phyloP scores from a whole-genome alignment of 2,329 filamentous ascomycete genomes.

The Cadophora gregata region DNA sequence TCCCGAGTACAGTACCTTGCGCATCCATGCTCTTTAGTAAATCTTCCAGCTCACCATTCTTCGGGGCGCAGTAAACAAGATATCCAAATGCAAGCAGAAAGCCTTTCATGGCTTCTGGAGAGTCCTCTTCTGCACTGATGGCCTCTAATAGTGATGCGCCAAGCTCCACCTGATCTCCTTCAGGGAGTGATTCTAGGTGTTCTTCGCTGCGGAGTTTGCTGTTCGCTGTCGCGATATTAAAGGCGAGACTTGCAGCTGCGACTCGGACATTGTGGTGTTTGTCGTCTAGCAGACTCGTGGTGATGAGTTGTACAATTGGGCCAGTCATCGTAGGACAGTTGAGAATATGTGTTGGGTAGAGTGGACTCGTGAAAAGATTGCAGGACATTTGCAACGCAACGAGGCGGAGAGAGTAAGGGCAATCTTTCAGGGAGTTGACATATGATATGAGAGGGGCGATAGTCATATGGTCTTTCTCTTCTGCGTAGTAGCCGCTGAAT shows the following conservation, averaged over 20 bases:
- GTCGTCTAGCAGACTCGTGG: slow-evolving; percentile 79
- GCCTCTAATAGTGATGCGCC: slow-evolving; percentile 82
- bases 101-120: slow-evolving; percentile 77
- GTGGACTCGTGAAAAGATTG: slow-evolving; percentile 79
- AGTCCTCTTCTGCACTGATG: slow-evolving; percentile 61
- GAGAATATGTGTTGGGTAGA: slow-evolving; percentile 72
- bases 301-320: slow-evolving; percentile 71
- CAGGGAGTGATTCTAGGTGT: slow-evolving; percentile 63
- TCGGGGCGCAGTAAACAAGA: slow-evolving; percentile 71
- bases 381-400: slow-evolving; percentile 84
- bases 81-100: slow-evolving; percentile 79
- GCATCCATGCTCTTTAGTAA: slow-evolving; percentile 82
- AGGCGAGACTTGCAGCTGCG: slow-evolving; percentile 81
- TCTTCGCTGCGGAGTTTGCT: slow-evolving; percentile 67
- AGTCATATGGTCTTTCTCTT: slow-evolving; percentile 71
- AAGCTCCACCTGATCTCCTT: slow-evolving; percentile 79
- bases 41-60: slow-evolving; percentile 79
- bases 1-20: slow-evolving; percentile 63
- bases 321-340: slow-evolving; percentile 56
- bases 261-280: slow-evolving; percentile 77
- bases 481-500: slow-evolving; percentile 81
- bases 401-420: slow-evolving; percentile 82
- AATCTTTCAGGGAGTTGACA: slow-evolving; percentile 61
- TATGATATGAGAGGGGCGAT: slow-evolving; percentile 65
- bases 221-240: slow-evolving; percentile 78